Conservation (phyloP, 2,329 filamentous ascomycete genomes). For the Diplocarpon rosae region DNA sequence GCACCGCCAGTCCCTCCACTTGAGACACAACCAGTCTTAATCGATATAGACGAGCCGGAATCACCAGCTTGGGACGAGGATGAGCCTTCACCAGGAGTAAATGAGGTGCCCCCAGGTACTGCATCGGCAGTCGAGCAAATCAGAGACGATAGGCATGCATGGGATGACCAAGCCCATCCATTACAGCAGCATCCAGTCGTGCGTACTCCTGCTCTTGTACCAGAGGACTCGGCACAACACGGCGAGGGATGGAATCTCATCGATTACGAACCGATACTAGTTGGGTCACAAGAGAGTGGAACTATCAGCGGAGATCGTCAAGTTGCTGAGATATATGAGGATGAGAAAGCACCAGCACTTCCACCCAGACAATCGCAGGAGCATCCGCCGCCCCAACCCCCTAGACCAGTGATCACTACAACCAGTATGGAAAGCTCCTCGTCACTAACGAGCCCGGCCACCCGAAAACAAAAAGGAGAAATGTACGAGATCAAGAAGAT, state of each 20-base stretch:
- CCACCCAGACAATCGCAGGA: constrained; percentile 21
- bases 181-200: constrained; percentile 4
- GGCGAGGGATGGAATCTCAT: constrained; percentile 23
- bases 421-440: constrained; percentile 9
- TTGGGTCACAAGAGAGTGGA: constrained; percentile 19
- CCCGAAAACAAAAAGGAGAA: constrained; percentile 36
- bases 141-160: constrained; percentile 21
- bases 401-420: constrained; percentile 15
- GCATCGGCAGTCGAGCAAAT: constrained; percentile 15
- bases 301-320: constrained; percentile 12
- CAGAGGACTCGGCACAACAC: constrained; percentile 13
- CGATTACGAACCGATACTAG: constrained; percentile 17
- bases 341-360: constrained; percentile 20
- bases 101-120: constrained; percentile 15
- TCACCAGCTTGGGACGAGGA: constrained; percentile 27
- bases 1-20: constrained; percentile 9
- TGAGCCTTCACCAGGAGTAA: constrained; percentile 13
- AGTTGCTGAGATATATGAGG: constrained; percentile 7
- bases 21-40: constrained; percentile 14
- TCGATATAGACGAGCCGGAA: constrained; percentile 24
- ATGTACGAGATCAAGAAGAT: constrained; percentile 92
- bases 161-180: constrained; percentile 20
- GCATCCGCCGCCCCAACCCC: constrained; percentile 19
- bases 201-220: not conserved
- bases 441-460: constrained; percentile 9